Conservation (phyloP, 176 grass and related monocot genomes). For the Avena eriantha region DNA sequence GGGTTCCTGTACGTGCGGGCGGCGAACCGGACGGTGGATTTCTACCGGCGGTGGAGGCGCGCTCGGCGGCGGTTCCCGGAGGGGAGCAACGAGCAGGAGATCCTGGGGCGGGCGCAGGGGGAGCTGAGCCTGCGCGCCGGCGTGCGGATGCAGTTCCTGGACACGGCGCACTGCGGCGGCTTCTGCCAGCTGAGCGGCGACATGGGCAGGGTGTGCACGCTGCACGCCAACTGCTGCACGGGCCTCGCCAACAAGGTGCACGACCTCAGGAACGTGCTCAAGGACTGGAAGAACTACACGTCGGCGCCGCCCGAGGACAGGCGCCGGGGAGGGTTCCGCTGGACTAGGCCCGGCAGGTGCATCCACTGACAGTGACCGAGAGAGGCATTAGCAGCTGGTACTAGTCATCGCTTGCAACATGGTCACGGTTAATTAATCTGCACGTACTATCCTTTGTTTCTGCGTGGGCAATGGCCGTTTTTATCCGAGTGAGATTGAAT, state of each 20-base stretch:
- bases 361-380: constrained; percentile 31
- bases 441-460: neutral
- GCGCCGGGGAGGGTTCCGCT: constrained; percentile 33
- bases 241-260: constrained; percentile 66
- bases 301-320: constrained; percentile 31
- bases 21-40: constrained; percentile 52
- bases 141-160: constrained; percentile 72
- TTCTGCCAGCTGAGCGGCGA: constrained; percentile 77
- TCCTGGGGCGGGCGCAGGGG: constrained; percentile 51
- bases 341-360: constrained; percentile 57
- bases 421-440: neutral
- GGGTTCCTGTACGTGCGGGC: constrained; percentile 74
- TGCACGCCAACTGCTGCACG: constrained; percentile 88
- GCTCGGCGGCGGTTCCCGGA: constrained; percentile 49
- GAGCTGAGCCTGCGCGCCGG: constrained; percentile 28
- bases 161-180: constrained; percentile 73
- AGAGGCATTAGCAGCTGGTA: neutral
- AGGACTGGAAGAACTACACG: constrained; percentile 75
- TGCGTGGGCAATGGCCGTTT: neutral
- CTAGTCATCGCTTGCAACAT: neutral
- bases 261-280: constrained; percentile 62
- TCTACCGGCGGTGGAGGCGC: constrained; percentile 70
- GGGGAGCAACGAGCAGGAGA: constrained; percentile 66
- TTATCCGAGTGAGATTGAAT: neutral
- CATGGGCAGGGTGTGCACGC: constrained; percentile 67